Base-by-base conservation (phyloP, 495 filamentous ascomycete genomes). In the Penicillium turbatum region DNA sequence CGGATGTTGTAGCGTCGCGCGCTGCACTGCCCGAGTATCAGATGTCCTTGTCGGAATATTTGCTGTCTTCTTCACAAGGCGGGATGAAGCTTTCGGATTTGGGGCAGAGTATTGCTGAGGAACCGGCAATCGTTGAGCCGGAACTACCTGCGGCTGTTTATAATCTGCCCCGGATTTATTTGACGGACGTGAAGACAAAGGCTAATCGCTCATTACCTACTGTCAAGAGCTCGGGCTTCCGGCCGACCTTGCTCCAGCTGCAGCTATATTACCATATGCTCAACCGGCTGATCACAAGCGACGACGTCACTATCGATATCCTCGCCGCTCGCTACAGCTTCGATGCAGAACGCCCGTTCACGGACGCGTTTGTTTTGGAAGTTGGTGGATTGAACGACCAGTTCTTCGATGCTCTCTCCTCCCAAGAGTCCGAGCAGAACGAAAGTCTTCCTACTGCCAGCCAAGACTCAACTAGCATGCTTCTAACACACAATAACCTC, bases 201-300 rank as follows among this genome's bases (percentile, higher is more conserved):
- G 78, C 66, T 7, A 79, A 74, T 36, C 73, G 75, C 11, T 78
- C 77, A 11, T 54, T 89, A 1, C 92, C 92, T 0, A 78, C 76
- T 21, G 70, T 76, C 35, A 74, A 77, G 17, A 83, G 80, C 26
- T 72, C 83, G 1, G 81, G 85, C n/a, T 81, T 90, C 16, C 84
- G 87, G 10, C 87, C 85, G 0, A 89, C 93, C 0, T 75, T 83
- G 46, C 84, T 96, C 47, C 93, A 98, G 67, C 75, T 98, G 7
- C 91, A 95, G 71, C 72, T 97, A 1, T 98, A 98, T 63, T 90
- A 90, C 59, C 85, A 84, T n/a, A 83, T 97, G 45, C 78, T 98
- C 27, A 83, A 84, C 35, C 73, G 82, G 3, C 78, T 97, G 55
- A 82, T 85, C n/a, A 78, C 80, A 2, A 86, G 81, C 54, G 72